A percentile compares a stretch with the other conserved stretches of the same genome.
Conservation (phyloP, 2,329 filamentous ascomycete species). For the Nannizziopsis barbatae region DNA sequence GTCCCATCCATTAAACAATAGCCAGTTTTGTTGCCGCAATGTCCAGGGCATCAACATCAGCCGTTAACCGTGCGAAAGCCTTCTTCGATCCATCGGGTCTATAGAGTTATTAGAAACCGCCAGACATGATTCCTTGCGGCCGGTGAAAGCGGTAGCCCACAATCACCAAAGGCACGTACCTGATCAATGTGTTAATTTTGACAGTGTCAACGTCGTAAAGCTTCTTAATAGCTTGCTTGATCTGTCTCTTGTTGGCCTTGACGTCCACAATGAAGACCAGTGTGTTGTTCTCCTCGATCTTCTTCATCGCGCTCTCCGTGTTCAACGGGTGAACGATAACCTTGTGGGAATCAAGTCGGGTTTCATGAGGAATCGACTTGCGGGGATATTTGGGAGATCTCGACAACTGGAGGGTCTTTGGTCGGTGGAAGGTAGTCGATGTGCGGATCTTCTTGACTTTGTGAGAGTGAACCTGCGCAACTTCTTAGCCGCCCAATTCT, state of each 20-base stretch:
- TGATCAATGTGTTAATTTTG: constrained; percentile 99
- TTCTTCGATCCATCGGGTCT: constrained; percentile 98
- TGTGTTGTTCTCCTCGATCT: constrained; percentile 99
- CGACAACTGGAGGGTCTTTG: constrained; percentile 89
- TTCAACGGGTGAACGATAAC: constrained; percentile 96
- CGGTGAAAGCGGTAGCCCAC: background rate
- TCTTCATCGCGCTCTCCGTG: constrained; percentile 99
- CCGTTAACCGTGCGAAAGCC: constrained; percentile 89
- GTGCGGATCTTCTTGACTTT: constrained; percentile 89
- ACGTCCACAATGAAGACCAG: constrained; percentile 94
- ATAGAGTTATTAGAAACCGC: constrained; percentile 13
- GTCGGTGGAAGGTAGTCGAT: constrained; percentile 91
- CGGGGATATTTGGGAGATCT: constrained; percentile 91
- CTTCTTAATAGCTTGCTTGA: constrained; percentile 97
- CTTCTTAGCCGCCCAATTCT: constrained; percentile 4
- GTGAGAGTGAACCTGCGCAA: constrained; percentile 55
- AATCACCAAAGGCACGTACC: constrained; percentile 46
- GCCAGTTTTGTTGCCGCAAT: constrained; percentile 98
- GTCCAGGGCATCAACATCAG: constrained; percentile 96
- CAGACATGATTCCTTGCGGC: background rate
- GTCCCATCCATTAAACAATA: constrained; percentile 59
- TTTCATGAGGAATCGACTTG: constrained; percentile 81
- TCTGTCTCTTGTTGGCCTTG: constrained; percentile 99
- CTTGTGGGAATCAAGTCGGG: constrained; percentile 94
- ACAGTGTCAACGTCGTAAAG: constrained; percentile 95